phyloP scores from a whole-genome alignment of 1,139 yeast genomes.

The Debaryomyces subglobosus region DNA sequence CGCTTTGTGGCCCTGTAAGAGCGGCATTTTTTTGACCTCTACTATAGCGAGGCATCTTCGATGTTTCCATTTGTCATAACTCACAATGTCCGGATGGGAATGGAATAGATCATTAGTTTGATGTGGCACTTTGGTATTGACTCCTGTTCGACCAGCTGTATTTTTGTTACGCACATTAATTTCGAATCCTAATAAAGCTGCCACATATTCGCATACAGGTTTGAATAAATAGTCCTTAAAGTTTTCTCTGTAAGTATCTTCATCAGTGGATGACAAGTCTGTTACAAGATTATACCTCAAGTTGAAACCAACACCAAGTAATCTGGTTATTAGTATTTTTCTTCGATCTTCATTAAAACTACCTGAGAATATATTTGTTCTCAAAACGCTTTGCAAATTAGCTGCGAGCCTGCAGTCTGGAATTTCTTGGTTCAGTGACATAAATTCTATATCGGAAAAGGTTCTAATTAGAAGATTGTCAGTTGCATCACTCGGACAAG shows the following conservation, averaged over 20 bases:
- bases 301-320: too few species aligned
- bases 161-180: neutral
- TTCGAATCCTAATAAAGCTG: neutral
- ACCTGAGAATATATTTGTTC: neutral
- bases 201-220: neutral
- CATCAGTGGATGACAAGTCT: neutral
- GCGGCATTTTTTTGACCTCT: conserved; percentile 3
- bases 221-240: neutral
- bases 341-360: neutral
- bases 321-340: too few species aligned
- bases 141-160: neutral
- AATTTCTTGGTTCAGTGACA: neutral
- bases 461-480: conserved; percentile 1
- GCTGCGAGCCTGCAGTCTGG: neutral
- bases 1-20: neutral
- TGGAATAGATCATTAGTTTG: neutral
- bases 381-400: neutral
- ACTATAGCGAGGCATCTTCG: neutral
- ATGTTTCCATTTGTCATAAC: neutral
- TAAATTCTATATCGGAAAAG: neutral
- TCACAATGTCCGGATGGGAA: neutral
- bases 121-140: neutral
- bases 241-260: neutral
- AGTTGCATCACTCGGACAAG: neutral
- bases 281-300: neutral